phyloP scores from a whole-genome alignment of 2,329 filamentous ascomycete species.

The Hawksworthiomyces lignivorus region DNA sequence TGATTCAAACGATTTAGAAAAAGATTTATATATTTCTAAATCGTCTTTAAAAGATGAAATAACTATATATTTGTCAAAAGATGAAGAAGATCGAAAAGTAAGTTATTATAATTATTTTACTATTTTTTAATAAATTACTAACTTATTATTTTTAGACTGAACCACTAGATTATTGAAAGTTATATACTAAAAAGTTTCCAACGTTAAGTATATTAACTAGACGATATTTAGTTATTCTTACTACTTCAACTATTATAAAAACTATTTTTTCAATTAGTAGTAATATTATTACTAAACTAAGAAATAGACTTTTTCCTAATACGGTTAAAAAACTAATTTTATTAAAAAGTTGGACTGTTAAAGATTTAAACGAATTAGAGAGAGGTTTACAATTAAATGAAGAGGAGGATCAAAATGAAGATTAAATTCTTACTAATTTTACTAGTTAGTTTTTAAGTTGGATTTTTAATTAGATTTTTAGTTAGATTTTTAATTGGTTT shows the following conservation, averaged over 20 bases:
- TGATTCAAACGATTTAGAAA: neutral
- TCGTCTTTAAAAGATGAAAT: neutral
- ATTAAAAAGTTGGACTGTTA: neutral
- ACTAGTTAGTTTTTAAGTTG: neutral
- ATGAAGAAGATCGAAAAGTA: no score
- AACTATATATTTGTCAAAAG: neutral
- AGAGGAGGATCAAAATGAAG: no score
- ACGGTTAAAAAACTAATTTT: slow-evolving; percentile 1
- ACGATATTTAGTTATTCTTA: neutral
- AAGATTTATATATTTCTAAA: neutral
- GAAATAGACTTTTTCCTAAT: neutral
- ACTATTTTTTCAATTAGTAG: neutral
- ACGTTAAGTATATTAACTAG: neutral
- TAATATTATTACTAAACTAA: neutral
- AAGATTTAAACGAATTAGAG: no score
- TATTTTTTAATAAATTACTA: neutral
- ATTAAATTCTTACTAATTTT: no score
- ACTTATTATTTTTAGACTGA: no score
- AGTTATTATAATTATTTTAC: neutral
- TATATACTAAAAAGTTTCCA: neutral
- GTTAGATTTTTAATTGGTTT: no score
- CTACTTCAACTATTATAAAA: neutral
- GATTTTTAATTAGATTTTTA: no score
- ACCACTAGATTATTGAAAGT: neutral
- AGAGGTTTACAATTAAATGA: no score